Evolutionary conservation across 805 yeast species (phyloP).

Genomic region (Helenozyma rhizophorensis): DNA sequence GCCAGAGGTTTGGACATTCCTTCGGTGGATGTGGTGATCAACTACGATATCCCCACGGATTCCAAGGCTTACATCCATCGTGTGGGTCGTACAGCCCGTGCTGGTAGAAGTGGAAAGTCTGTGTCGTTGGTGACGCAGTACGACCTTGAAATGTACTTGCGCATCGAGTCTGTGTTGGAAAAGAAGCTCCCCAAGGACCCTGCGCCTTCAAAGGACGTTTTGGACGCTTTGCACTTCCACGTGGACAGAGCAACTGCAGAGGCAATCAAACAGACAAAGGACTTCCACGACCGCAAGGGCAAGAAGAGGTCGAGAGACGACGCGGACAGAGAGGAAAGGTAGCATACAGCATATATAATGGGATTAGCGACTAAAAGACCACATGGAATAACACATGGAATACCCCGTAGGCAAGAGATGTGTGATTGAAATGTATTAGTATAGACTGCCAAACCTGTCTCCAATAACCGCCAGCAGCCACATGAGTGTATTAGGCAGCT

Average conservation of each 20-base stretch:
- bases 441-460: too few species aligned
- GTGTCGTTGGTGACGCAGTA: conserved; percentile 89
- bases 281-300: conserved; percentile 44
- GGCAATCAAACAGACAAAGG: conserved; percentile 77
- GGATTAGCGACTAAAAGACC: too few species aligned
- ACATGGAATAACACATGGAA: too few species aligned
- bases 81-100: conserved; percentile 95
- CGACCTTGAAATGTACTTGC: conserved; percentile 80
- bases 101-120: conserved; percentile 85
- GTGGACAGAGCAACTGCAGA: conserved; percentile 91
- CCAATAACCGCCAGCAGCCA: too few species aligned
- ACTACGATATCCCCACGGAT: conserved; percentile 79
- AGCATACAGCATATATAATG: neutral
- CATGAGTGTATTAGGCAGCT: too few species aligned
- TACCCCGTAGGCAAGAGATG: too few species aligned
- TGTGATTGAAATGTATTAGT: too few species aligned
- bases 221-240: conserved; percentile 72
- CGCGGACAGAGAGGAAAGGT: conserved; percentile 30
- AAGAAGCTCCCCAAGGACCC: conserved; percentile 80
- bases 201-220: conserved; percentile 69
- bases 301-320: conserved; percentile 39
- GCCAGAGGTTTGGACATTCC: conserved; percentile 88
- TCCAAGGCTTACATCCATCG: conserved; percentile 82
- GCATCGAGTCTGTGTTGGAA: conserved; percentile 83
- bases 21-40: conserved; percentile 69